Conservation (phyloP, 345 rosid species). For the Aquilaria malaccensis region DNA sequence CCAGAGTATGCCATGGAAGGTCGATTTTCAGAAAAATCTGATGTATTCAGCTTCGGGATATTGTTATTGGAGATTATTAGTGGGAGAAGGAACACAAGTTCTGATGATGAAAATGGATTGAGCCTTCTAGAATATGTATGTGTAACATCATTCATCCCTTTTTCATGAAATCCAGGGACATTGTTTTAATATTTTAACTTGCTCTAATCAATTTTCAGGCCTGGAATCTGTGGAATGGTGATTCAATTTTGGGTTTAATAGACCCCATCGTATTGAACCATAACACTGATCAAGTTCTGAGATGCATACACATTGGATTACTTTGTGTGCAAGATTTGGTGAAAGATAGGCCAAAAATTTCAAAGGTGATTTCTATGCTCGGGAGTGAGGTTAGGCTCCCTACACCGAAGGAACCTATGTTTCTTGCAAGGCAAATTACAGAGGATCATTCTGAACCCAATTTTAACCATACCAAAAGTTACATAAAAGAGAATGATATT, state of each 20-base stretch:
- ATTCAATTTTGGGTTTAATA: conserved; percentile 4
- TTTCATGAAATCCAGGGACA: background rate
- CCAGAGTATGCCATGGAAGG: conserved; percentile 33
- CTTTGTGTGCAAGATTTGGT: conserved; percentile 21
- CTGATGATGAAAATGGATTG: background rate
- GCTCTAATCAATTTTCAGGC: background rate
- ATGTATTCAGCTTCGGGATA: conserved; percentile 24
- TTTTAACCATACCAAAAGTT: too few species aligned
- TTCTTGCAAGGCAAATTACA: too few species aligned
- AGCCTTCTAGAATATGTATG: background rate
- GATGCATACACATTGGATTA: conserved; percentile 26
- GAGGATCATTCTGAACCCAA: too few species aligned
- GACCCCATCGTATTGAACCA: conserved; percentile 5
- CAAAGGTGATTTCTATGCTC: conserved; percentile 19
- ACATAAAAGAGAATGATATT: too few species aligned
- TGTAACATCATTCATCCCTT: too few species aligned
- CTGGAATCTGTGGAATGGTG: conserved; percentile 13
- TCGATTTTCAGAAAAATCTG: conserved; percentile 19
- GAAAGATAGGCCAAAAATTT: conserved; percentile 21
- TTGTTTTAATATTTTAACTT: background rate
- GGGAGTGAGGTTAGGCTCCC: conserved; percentile 3
- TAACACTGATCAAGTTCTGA: background rate
- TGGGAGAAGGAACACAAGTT: conserved; percentile 9
- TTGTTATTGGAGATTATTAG: conserved; percentile 16
- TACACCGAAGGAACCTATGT: background rate